Base-by-base conservation (phyloP, 2,329 filamentous ascomycete genomes). In the Ophiostoma piceae region DNA sequence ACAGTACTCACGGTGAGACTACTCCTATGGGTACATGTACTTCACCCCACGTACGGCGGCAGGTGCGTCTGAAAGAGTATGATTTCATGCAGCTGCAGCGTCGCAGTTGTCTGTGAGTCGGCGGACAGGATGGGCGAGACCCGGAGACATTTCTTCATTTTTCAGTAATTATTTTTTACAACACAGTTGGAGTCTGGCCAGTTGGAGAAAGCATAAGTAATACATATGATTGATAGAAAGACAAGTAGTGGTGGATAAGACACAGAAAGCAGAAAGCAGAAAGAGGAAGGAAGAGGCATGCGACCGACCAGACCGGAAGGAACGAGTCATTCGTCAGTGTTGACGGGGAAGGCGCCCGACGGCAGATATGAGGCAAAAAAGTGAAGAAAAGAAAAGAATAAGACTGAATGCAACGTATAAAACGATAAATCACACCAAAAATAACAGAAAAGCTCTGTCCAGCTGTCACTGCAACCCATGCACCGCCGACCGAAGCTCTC, bases 41-140 rank as follows among this genome's bases (percentile, higher is more conserved):
- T 51, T 16, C 51, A 71, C 68, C 70, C 71, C 69, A 72, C 71
- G 71, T 66, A 71, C 66, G 41, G 71, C 69, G 69, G 71, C 66
- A 71, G 69, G 69, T 66, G 66, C 64, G 71, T 67, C 71, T 66
- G 65, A 68, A 43, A 57, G 66, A 67, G 64, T 32, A 41, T 71
- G 62, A 51, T 35, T 41, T 57, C 69, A 51, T 68, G 69, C 62
- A 68, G 39, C 67, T 70, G 69, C 71, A 69, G 69, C 67, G 69
- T 70, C 67, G 71, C 67, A 72, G 67, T 65, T 69, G 62, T 57
- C 39, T 57, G 26, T 39, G 9, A 14, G 22, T 39, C 57, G 26
- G 64, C 16, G 43, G 16, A 47, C 43, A 26, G 51, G 9, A 14
- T 32, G 26, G 54, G 54, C 11, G 54, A 60, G 54, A 60, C 26